Evolutionary conservation across 1,284 basidiomycete species (phyloP), one percentile per base, ranked within the genome.

Genomic region (Ustilago crameri): DNA sequence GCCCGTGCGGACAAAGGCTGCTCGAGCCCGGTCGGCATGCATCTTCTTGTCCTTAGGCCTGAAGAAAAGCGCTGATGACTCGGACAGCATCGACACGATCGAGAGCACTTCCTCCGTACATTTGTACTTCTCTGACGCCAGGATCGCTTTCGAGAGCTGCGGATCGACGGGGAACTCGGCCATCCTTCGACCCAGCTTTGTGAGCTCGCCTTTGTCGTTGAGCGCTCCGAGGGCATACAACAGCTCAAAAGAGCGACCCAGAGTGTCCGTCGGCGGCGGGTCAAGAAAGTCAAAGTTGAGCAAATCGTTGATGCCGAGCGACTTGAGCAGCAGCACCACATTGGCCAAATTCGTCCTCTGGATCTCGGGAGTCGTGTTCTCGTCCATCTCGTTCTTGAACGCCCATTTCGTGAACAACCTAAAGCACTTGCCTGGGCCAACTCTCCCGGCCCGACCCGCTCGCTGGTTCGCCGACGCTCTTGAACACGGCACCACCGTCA

Each of bases 121-220:
- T n/a, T 88, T 86, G 85, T 93, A 97, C 68, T 91, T 88, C 83
- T 98, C 96, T 79, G 92, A 95, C 37, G 93, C 92, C 65, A 99
- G 93, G 81, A 99, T 96, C 2, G 92, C 90, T 84, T 98, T 98
- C 40, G 91, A 93, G 75, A 99, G 86, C 91, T 97, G 97, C 3
- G 96, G 96, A 80, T 99, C 96, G 9, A 98, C 93, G 5, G 95
- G 95, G 85, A 99, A 98, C 83, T 98, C 96, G 5, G 95, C 95
- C 96, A 98, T 98, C 47, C 94, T 86, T 56, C 96, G 87, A 1
- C 96, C 96, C 23, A 98, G 87, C 82, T 97, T 94, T 12, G 96
- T 99, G 69, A 98, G 84, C 84, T 98, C 95, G 14, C 96, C 96
- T 62, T 91, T 87, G 83, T 98, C 95, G 83, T 98, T 98, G 71